These are phyloP conservation scores for Zygoascus hellenicus DNA, from an alignment of 1,139 yeast species.

Conservation along the genomic window DNA sequence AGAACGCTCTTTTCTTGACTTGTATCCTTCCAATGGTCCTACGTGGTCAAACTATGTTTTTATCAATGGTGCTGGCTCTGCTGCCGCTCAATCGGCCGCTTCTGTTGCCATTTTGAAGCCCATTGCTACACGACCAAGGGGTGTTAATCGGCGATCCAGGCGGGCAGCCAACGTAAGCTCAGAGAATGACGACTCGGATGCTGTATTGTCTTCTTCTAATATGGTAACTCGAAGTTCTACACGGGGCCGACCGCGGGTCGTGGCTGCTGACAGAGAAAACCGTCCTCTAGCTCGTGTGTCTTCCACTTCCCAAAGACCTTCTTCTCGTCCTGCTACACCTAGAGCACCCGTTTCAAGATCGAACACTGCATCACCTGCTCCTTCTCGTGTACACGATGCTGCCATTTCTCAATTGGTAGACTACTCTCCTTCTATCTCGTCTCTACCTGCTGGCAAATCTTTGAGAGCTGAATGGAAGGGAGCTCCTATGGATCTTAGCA, in stretches of 20 bases:
- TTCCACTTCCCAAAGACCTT: slow-evolving; percentile 2
- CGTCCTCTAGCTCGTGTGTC: slow-evolving; percentile 3
- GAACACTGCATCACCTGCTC: slow-evolving; percentile 17
- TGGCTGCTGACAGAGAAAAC: slow-evolving; percentile 2
- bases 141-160: slow-evolving; percentile 5
- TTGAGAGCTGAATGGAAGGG: slow-evolving; percentile 97
- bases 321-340: slow-evolving; percentile 13
- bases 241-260: slow-evolving; percentile 6
- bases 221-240: slow-evolving; percentile 4
- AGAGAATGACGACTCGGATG: slow-evolving; percentile 11
- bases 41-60: slow-evolving; percentile 29
- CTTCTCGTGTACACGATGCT: slow-evolving; percentile 35
- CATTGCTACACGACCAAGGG: slow-evolving; percentile 7
- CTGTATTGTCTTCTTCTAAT: background rate
- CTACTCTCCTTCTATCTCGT: slow-evolving; percentile 61
- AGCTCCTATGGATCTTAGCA: slow-evolving; percentile 83
- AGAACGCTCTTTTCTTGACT: slow-evolving; percentile 27
- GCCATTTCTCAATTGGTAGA: slow-evolving; percentile 46
- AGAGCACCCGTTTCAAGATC: slow-evolving; percentile 16
- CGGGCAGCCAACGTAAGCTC: slow-evolving; percentile 2
- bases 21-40: slow-evolving; percentile 31
- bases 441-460: slow-evolving; percentile 66
- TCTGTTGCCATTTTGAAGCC: slow-evolving; percentile 9
- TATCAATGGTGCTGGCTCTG: slow-evolving; percentile 15
- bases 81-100: slow-evolving; percentile 1